Evolutionary conservation across 352 stramenopile species (phyloP), one percentile per base, ranked within the genome.

Genomic region (Pythium rishiriense): DNA sequence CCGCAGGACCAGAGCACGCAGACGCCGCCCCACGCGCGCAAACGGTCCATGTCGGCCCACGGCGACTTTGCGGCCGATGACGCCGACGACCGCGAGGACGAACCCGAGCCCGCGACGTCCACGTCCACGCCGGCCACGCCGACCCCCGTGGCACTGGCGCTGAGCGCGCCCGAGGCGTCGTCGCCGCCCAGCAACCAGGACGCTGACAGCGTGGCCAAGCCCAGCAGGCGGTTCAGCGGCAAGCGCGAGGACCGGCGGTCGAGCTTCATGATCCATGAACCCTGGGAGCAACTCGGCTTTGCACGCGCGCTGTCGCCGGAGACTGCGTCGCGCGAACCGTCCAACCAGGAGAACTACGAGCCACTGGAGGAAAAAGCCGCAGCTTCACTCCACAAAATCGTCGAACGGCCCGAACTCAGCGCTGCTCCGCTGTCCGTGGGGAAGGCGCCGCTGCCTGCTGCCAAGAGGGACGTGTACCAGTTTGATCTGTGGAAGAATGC

Each of bases 401-500:
- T 46, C 19, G 46, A 68, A 37, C 37, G 21, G 4, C 26, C 24
- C 43, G 55, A 58, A 25, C 8, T 33, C 22, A 37, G 47, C 55
- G 43, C 31, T 5, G 5, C 31, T 5, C 31, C 31, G 10, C 31
- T 10, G 10, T 35, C 31, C 31, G 31, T 35, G 31, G 31, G 10
- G 31, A 35, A 10, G 5, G 31, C 31, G 2, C n/a, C 28, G 7
- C 45, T 41, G 6, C 55, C 55, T 2, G 26, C 22, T 10, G 22
- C 43, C 2, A 62, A 62, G 29, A 39, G 79, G 19, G 57, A 64
- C 0, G 68, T 86, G 15, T 80, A 79, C 19, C 69, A 64, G 22
- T 91, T 91, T 60, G 73, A 72, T 9, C 58, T 91, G 5, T 91
- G 83, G 80, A 83, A 78, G 19, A 83, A 81, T 46, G 83, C 80